Conservation (phyloP, 177 flowering plant species). For the Vitis hybrid region DNA sequence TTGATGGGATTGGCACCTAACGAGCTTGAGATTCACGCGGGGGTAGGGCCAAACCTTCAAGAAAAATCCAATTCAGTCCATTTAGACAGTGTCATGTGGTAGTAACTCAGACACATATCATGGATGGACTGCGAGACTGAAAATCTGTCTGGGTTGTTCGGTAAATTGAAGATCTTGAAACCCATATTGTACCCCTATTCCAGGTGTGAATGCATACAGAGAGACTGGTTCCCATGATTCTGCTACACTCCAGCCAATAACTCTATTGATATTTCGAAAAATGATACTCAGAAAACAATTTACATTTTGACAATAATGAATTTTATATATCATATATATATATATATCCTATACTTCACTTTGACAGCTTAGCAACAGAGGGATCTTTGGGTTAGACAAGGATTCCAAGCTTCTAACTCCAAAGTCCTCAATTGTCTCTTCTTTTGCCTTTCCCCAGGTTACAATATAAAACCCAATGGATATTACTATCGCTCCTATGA, state of each 20-base stretch:
- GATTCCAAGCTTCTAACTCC: constrained; percentile 4
- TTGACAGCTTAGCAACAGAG: constrained; percentile 3
- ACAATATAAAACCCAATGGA: constrained; percentile 28
- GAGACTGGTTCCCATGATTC: too few species aligned
- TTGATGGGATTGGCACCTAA: too few species aligned
- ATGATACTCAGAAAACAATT: neutral
- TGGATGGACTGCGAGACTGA: too few species aligned
- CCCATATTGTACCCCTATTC: too few species aligned
- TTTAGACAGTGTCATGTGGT: too few species aligned
- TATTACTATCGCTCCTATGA: constrained; percentile 23
- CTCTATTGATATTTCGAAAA: neutral
- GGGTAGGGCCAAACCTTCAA: too few species aligned
- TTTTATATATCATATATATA: neutral
- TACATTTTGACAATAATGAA: neutral
- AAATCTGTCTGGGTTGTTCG: too few species aligned
- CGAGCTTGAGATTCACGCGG: too few species aligned
- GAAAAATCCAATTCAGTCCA: too few species aligned
- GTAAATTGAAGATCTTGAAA: too few species aligned
- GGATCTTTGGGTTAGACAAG: constrained; percentile 5
- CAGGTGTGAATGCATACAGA: too few species aligned
- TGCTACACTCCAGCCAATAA: neutral
- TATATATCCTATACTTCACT: neutral
- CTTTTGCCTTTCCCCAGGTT: constrained; percentile 30
- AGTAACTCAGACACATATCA: too few species aligned
- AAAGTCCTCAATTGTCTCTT: neutral